Percentiles rank a stretch among this genome's conserved stretches.
Conservation (phyloP, 2,329 filamentous ascomycete genomes). For the Fusarium avenaceum region DNA sequence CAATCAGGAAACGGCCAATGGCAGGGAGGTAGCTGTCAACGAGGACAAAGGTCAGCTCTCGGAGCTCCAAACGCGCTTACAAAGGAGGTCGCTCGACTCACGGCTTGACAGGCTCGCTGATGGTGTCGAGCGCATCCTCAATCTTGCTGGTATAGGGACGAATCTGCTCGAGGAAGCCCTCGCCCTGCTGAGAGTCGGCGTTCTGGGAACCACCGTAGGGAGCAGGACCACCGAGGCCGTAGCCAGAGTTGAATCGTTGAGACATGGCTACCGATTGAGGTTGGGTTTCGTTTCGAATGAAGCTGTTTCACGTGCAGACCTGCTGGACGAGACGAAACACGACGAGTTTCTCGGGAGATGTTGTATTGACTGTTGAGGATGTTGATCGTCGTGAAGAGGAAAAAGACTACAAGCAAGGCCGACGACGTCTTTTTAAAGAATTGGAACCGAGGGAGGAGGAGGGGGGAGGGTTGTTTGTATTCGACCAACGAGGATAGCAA, state of each 20-base stretch:
- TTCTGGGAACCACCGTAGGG: conserved; percentile 73
- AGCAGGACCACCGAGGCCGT: conserved; percentile 80
- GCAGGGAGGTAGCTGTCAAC: conserved; percentile 84
- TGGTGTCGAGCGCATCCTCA: conserved; percentile 88
- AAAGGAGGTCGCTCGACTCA: conserved; percentile 58
- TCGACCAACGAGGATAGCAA: conserved; percentile 25
- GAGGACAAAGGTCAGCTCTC: conserved; percentile 36
- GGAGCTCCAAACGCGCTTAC: conserved; percentile 9
- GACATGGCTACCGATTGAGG: conserved; percentile 51
- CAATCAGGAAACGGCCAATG: conserved; percentile 96
- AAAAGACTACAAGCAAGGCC: conserved; percentile 15
- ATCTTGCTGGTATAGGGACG: conserved; percentile 98
- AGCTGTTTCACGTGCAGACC: conserved; percentile 46
- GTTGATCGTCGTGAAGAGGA: conserved; percentile 12
- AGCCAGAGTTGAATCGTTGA: conserved; percentile 78
- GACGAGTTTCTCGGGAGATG: conserved; percentile 6
- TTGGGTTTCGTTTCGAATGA: conserved; percentile 17
- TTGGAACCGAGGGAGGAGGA: conserved; percentile 7
- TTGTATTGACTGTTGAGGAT: neutral
- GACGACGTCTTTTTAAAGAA: conserved; percentile 26
- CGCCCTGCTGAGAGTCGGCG: conserved; percentile 73
- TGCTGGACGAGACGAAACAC: conserved; percentile 46
- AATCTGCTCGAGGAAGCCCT: conserved; percentile 79
- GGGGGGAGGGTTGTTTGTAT: conserved; percentile 13
- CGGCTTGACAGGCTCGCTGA: conserved; percentile 95